Evolutionary conservation across 176 grass and related monocot species (phyloP), one percentile per base, ranked within the genome.

Genomic region (Pontederia crassipes): DNA sequence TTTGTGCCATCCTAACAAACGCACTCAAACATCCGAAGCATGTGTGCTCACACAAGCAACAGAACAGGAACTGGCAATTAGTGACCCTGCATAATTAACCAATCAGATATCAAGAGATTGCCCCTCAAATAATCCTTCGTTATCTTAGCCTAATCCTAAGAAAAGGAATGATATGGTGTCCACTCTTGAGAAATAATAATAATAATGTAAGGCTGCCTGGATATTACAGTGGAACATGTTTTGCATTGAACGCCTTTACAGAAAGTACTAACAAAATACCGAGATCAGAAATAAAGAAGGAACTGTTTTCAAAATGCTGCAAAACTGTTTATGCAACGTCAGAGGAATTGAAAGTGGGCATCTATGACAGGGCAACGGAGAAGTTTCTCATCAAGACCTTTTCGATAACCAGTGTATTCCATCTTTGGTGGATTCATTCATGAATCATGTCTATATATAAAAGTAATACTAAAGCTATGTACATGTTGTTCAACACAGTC

Each of bases 361-460:
- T 64, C 74, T 64, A 67, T 50, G 64, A 48, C 49, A 77, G 26
- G 26, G 73, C 77, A 75, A 57, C 57, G 71, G n/a, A 40, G 32
- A 40, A 40, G 6, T 40, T 40, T 40, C 24, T 47, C 52, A 53
- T 15, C 10, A 77, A 79, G 32, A 28, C 20, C 51, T 55, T 71
- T 55, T 63, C 20, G 64, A 50, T 59, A 54, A 60, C 87, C 79
- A 80, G 63, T 80, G 68, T 47, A 45, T 76, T 49, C 58, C 79
- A 49, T 52, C 58, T 57, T 72, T 69, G 61, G 76, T 83, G 79
- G 77, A 47, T 70, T 55, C 48, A 56, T 75, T 73, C 72, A 16
- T 12, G 10, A 56, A 72, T 73, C 72, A 16, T 12, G 10, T 61
- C 56, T 89, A 72, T 75, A 79, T 72, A 81, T 82, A 67, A 76